These are phyloP conservation scores for Neonectria coccinea DNA, from an alignment of 2,329 filamentous ascomycete genomes.

Conservation along the genomic window DNA sequence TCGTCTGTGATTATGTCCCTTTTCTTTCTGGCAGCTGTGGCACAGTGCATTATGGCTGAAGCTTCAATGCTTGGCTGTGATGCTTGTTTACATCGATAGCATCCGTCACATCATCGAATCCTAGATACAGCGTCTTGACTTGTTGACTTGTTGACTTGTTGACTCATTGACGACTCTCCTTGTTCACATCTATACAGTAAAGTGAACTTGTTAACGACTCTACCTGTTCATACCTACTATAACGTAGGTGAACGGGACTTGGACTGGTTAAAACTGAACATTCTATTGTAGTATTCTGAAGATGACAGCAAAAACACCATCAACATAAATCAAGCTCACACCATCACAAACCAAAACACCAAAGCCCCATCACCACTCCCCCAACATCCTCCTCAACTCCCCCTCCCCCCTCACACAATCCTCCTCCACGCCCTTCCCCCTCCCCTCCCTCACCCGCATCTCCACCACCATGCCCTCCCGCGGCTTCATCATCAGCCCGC, in stretches of 20 bases:
- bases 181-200: too few relatives aligned
- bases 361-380: neutral
- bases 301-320: neutral
- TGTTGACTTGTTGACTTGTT: too few relatives aligned
- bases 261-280: too few relatives aligned
- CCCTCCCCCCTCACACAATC: conserved; percentile 28
- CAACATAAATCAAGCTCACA: neutral
- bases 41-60: neutral
- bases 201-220: too few relatives aligned
- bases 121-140: neutral
- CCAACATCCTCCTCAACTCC: conserved; percentile 23
- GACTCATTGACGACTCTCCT: too few relatives aligned
- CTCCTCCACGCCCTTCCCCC: conserved; percentile 5
- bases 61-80: neutral
- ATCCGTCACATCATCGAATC: neutral
- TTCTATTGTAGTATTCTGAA: neutral
- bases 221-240: too few relatives aligned
- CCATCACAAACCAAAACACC: neutral
- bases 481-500: conserved; percentile 37
- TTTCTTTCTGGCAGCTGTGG: neutral
- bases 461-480: conserved; percentile 25
- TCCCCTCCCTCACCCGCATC: conserved; percentile 22
- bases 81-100: neutral
- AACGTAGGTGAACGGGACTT: too few relatives aligned
- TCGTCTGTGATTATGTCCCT: neutral